Evolutionary conservation across 768 basidiomycete genomes (phyloP).

Genomic region (Hygrophorus russula): DNA sequence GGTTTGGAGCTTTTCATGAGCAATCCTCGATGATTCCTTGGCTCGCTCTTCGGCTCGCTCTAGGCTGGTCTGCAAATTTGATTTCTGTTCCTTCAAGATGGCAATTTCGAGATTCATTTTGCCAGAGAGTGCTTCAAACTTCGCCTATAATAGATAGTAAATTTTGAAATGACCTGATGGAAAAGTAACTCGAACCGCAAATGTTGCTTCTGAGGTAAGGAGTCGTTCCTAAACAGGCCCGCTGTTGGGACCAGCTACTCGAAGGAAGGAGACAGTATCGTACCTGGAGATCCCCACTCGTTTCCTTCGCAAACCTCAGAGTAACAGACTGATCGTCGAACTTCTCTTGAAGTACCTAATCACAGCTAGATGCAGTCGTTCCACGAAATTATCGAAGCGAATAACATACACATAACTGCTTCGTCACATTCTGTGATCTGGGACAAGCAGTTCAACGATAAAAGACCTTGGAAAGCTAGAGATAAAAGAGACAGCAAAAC

Average conservation of each 20-base stretch:
- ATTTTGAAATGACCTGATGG: background rate
- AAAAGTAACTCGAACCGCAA: constrained; percentile 19
- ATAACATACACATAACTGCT: background rate
- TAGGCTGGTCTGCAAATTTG: constrained; percentile 13
- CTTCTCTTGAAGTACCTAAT: constrained; percentile 13
- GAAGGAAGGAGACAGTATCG: background rate
- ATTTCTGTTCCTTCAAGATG: constrained; percentile 29
- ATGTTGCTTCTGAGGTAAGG: constrained; percentile 20
- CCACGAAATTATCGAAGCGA: background rate
- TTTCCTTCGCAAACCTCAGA: constrained; percentile 29
- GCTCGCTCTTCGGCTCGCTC: constrained; percentile 15
- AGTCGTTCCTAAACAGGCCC: constrained; percentile 25
- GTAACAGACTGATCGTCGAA: constrained; percentile 35
- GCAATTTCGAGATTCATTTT: constrained; percentile 27
- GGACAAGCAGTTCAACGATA: background rate
- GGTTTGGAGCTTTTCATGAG: constrained; percentile 9
- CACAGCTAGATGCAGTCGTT: background rate
- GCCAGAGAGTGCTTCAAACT: constrained; percentile 21
- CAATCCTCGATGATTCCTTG: constrained; percentile 17
- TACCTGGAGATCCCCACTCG: constrained; percentile 10
- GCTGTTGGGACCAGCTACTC: background rate
- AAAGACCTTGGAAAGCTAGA: background rate
- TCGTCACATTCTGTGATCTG: constrained; percentile 3
- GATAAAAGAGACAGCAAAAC: background rate
- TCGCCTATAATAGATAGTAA: constrained; percentile 5